Conservation (phyloP, 208 protist species). For the Leishmania aethiopica region DNA sequence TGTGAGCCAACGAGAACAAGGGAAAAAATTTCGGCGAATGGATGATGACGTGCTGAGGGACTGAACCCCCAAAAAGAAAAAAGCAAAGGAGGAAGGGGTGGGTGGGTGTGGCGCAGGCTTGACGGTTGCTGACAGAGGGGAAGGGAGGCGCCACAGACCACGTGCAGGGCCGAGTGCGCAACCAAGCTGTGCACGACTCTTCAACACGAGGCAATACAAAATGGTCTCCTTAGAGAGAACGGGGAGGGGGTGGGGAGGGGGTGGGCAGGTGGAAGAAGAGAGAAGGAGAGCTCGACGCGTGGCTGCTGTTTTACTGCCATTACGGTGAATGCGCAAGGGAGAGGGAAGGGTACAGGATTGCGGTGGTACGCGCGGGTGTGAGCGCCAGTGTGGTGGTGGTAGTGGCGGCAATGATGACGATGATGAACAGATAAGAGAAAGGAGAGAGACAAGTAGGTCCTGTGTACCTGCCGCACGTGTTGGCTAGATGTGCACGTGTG, state of each 20-base stretch:
- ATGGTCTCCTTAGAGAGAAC: not conserved
- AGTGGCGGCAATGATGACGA: not conserved
- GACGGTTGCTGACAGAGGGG: not conserved
- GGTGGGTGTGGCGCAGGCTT: not conserved
- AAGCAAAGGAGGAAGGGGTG: not conserved
- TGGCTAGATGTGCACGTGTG: not conserved
- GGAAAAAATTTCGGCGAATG: not conserved
- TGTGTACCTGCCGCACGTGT: not conserved
- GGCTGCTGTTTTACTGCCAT: not conserved
- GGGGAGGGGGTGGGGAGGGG: not conserved
- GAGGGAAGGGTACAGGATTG: not conserved
- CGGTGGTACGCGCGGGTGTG: not conserved
- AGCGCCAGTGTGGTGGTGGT: not conserved
- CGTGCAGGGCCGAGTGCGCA: not conserved
- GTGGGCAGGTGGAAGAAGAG: not conserved
- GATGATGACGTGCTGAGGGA: not conserved
- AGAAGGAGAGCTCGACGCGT: not conserved
- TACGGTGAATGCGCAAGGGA: not conserved
- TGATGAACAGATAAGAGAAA: not conserved
- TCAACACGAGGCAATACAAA: not conserved
- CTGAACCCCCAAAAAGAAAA: not conserved
- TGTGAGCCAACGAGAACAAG: not conserved
- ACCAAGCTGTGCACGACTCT: not conserved
- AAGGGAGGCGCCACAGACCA: not conserved
- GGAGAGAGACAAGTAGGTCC: not conserved